Conservation (phyloP, 108 stramenopile species). For the Aurantiochytrium sp. region DNA sequence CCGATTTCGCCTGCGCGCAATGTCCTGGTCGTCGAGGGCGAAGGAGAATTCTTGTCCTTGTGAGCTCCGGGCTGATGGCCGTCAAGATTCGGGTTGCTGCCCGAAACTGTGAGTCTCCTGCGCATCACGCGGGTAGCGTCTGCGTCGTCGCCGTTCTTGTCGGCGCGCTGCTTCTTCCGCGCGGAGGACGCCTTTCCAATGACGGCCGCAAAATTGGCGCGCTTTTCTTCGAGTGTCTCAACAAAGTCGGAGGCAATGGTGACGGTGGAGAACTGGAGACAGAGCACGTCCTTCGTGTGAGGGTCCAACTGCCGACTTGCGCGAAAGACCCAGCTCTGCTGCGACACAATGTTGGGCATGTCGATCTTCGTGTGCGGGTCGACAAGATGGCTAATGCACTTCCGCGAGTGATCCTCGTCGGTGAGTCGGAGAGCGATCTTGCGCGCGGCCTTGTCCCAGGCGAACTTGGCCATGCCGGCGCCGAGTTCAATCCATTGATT, state of each 20-base stretch:
- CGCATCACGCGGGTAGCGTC: neutral
- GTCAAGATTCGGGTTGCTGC: neutral
- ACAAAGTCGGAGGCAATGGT: neutral
- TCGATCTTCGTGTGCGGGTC: conserved; percentile 1
- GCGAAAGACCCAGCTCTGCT: conserved; percentile 16
- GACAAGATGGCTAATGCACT: neutral
- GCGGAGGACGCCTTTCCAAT: too few relatives aligned
- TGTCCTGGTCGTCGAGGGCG: neutral
- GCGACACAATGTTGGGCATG: neutral
- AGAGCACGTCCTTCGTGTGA: neutral
- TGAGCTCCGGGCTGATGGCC: neutral
- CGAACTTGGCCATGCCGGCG: neutral
- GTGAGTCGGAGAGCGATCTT: neutral
- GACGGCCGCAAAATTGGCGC: neutral
- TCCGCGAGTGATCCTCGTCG: neutral
- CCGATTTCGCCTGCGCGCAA: neutral
- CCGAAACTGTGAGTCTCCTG: neutral
- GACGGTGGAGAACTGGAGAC: neutral
- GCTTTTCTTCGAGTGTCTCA: neutral
- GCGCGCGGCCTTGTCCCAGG: neutral
- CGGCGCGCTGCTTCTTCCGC: neutral
- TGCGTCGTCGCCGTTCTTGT: neutral
- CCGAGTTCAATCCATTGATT: conserved; percentile 2
- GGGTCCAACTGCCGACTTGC: neutral
- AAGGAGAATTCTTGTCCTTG: neutral